Conservation (phyloP, 2,329 filamentous ascomycete genomes). For the Penicillium aurantiogriseum region DNA sequence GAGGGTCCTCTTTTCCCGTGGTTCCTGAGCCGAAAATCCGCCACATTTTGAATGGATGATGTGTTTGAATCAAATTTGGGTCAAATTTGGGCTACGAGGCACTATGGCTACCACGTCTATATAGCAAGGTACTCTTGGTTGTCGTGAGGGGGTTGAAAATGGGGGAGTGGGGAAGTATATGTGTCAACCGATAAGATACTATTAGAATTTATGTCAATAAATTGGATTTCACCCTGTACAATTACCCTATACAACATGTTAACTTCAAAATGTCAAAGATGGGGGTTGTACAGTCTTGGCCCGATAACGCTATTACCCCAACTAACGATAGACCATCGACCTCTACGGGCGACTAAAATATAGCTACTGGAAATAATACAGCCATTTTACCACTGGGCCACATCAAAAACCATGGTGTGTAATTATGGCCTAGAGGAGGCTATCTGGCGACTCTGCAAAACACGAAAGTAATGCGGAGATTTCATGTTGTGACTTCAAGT, state of each 20-base stretch:
- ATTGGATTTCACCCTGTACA: background rate
- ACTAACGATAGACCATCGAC: no score
- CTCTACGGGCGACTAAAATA: no score
- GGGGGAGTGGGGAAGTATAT: background rate
- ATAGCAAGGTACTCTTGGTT: background rate
- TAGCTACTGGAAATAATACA: no score
- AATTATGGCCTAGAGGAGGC: no score
- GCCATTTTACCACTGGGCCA: no score
- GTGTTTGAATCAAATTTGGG: background rate
- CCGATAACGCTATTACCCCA: background rate
- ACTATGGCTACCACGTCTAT: background rate
- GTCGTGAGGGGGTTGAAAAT: background rate
- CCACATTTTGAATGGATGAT: constrained; percentile 15
- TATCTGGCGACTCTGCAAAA: background rate
- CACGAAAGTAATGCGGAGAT: background rate
- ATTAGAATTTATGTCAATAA: no score
- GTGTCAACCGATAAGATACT: background rate
- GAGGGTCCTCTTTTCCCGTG: background rate
- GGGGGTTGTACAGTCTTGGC: constrained; percentile 1
- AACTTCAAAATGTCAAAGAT: constrained; percentile 7
- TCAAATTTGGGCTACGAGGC: background rate
- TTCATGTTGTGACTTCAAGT: background rate
- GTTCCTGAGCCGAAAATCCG: constrained; percentile 1
- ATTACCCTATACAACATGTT: no score
- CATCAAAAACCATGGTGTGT: no score